phyloP scores from a whole-genome alignment of 805 yeast species.

The Candida morakotiae region DNA sequence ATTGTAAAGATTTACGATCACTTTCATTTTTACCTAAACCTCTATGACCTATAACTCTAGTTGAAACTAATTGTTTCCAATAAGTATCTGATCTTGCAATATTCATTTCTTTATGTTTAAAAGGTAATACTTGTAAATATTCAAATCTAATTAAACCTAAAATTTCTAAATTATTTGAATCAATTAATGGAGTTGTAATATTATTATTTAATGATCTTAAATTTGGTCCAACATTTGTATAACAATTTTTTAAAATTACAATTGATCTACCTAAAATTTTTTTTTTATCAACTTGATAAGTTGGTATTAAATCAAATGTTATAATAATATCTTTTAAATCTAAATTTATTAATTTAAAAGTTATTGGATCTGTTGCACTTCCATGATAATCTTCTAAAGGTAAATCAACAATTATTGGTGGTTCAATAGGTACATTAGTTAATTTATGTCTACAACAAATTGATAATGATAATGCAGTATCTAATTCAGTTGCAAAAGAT shows the following conservation, averaged over 20 bases:
- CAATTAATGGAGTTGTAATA: conserved; percentile 73
- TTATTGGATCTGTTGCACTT: conserved; percentile 66
- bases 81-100: conserved; percentile 71
- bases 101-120: conserved; percentile 63
- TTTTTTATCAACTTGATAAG: conserved; percentile 51
- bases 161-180: conserved; percentile 63
- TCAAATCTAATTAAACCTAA: conserved; percentile 79
- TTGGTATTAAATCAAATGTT: conserved; percentile 85
- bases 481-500: conserved; percentile 77
- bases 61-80: conserved; percentile 86
- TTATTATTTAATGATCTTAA: conserved; percentile 63
- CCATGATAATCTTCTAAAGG: conserved; percentile 79
- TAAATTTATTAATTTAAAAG: conserved; percentile 55
- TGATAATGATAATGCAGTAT: conserved; percentile 78
- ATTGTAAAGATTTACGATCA: conserved; percentile 71
- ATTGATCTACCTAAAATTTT: conserved; percentile 75
- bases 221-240: conserved; percentile 64
- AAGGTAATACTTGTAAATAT: conserved; percentile 65
- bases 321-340: conserved; percentile 53
- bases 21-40: conserved; percentile 87
- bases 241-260: conserved; percentile 58
- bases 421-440: conserved; percentile 35
- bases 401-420: conserved; percentile 65
- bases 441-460: conserved; percentile 39
- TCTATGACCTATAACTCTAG: conserved; percentile 93